Percentiles rank a stretch among this genome's conserved stretches.
Conservation (phyloP, 768 basidiomycete species). For the Auriscalpium orientale region DNA sequence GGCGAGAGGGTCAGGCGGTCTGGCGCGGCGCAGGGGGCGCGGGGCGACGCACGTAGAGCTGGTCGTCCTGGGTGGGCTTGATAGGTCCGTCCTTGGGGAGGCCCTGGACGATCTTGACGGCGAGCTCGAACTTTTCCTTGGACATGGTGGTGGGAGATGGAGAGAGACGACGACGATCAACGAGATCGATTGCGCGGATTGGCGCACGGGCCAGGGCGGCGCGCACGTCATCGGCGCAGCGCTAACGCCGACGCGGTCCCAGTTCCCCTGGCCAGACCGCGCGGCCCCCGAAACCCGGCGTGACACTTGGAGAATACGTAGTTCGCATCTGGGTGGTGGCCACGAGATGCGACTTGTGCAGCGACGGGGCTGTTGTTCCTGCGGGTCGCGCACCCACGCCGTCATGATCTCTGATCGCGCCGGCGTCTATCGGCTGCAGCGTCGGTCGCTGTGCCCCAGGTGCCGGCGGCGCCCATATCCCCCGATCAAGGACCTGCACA, state of each 20-base stretch:
- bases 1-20: slow-evolving; percentile 1
- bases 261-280: too few species aligned
- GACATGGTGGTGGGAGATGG: slow-evolving; percentile 40
- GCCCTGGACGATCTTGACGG: slow-evolving; percentile 53
- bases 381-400: too few species aligned
- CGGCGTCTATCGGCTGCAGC: too few species aligned
- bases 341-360: too few species aligned
- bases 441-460: too few species aligned
- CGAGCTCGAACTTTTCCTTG: slow-evolving; percentile 67
- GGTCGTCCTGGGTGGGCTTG: slow-evolving; percentile 62
- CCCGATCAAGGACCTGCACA: too few species aligned
- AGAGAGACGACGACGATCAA: not conserved
- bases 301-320: too few species aligned
- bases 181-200: not conserved
- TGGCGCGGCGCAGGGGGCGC: slow-evolving; percentile 6
- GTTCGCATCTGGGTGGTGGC: too few species aligned
- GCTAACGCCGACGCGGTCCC: not conserved
- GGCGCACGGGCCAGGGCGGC: not conserved
- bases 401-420: too few species aligned
- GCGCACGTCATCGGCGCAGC: not conserved
- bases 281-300: too few species aligned
- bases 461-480: too few species aligned
- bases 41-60: slow-evolving; percentile 63
- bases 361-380: too few species aligned
- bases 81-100: slow-evolving; percentile 80